Base-by-base conservation (phyloP, 139 green algal species). In the Chlamydomonas sp. region DNA sequence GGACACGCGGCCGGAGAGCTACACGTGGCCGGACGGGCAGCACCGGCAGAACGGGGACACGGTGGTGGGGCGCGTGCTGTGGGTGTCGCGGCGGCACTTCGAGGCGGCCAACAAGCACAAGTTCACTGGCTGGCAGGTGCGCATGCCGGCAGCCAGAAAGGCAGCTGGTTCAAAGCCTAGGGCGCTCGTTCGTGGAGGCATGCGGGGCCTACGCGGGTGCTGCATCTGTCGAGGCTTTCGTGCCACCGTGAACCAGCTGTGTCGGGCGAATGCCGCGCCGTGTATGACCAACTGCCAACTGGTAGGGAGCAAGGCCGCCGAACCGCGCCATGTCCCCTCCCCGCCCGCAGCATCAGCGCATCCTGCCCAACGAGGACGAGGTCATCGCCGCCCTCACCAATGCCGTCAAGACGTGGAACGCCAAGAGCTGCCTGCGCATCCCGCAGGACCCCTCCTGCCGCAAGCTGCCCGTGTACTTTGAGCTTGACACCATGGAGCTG, bases 31-130 rank as follows among this genome's bases (percentile, higher is more conserved):
- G 12, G 81, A 86, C 60, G 81, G 81, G 69, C 81, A 86, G 81
- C 81, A 86, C 81, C 81, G 81, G 58, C 83, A 88, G 83, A 80
- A 88, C 62, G 73, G 64, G 4, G 74, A 72, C 62, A 88, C 83
- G 59, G 73, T 80, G 73, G 74, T 81, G 73, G 73, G 73, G 2
- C 73, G 74, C 5, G 83, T 88, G 17, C 75, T 69, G 16, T 88
- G 83, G 83, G 73, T 88, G 62, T 69, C 31, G 12, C 73, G 83
- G 3, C 61, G 63, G 10, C 73, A 82, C 83, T 88, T 88, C 63
- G 83, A 88, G 73, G 63, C 73, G 12, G 73, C 73, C 83, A 88
- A 88, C 73, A 1, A 59, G 16, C 5, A 67, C 73, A 59, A 2
- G 15, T 67, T 88, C 14, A 77, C 10, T 15, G 66, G 83, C 73